Evolutionary conservation across 768 basidiomycete species (phyloP).

Genomic region (Boletus rubropictus): DNA sequence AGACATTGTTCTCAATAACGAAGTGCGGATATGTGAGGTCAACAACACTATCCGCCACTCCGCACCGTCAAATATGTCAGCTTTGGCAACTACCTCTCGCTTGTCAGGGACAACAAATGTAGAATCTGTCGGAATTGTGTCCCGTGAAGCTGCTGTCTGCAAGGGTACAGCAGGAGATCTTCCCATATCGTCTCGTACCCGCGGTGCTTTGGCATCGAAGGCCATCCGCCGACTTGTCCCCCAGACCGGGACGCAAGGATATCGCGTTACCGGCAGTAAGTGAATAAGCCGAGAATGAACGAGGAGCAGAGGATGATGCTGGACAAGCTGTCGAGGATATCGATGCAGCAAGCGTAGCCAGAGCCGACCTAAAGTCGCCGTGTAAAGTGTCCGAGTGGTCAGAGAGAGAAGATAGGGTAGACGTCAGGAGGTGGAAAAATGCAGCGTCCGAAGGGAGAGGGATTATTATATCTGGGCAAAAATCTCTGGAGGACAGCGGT

Average conservation of each 20-base stretch:
- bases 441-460: slow-evolving; percentile 74
- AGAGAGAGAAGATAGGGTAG: slow-evolving; percentile 51
- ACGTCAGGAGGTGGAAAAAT: slow-evolving; percentile 72
- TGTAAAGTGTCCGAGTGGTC: slow-evolving; percentile 48
- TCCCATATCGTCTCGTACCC: too few species aligned
- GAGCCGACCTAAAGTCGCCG: slow-evolving; percentile 41
- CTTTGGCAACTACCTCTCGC: too few species aligned
- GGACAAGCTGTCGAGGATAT: slow-evolving; percentile 33
- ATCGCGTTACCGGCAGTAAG: slow-evolving; percentile 10
- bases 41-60: too few species aligned
- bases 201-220: too few species aligned
- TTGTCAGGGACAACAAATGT: too few species aligned
- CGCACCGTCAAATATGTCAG: too few species aligned
- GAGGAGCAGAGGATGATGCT: slow-evolving; percentile 25
- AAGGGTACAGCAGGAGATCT: too few species aligned
- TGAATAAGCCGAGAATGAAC: slow-evolving; percentile 33
- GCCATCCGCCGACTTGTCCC: slow-evolving; percentile 40
- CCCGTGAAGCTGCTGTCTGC: too few species aligned
- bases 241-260: slow-evolving; percentile 36
- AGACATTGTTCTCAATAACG: too few species aligned
- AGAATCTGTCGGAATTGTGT: too few species aligned
- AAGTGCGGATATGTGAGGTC: too few species aligned
- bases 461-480: slow-evolving; percentile 55
- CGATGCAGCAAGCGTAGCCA: slow-evolving; percentile 42
- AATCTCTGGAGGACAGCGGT: slow-evolving; percentile 3